Evolutionary conservation across 345 rosid genomes (phyloP).

Genomic region (Sapria himalayana): DNA sequence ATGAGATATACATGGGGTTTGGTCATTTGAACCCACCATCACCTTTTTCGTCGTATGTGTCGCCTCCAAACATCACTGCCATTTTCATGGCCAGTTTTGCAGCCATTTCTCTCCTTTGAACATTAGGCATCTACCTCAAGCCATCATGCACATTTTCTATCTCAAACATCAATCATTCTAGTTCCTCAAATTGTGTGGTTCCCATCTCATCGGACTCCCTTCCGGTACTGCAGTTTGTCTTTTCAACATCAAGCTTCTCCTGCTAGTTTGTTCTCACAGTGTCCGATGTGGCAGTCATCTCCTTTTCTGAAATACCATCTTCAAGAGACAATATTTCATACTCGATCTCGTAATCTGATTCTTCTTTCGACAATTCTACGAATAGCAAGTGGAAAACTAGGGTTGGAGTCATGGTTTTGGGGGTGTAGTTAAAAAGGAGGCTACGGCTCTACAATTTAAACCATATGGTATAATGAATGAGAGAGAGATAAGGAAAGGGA

Average conservation of each 20-base stretch:
- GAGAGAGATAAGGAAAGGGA: no score
- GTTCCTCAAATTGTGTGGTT: conserved; percentile 47
- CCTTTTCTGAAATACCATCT: conserved; percentile 58
- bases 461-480: no score
- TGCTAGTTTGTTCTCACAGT: conserved; percentile 14
- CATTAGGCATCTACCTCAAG: conserved; percentile 74
- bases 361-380: conserved; percentile 67
- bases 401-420: no score
- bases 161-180: conserved; percentile 83
- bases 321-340: conserved; percentile 62
- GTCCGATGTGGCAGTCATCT: conserved; percentile 11
- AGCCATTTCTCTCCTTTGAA: conserved; percentile 84
- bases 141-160: conserved; percentile 62
- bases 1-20: no score
- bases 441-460: no score
- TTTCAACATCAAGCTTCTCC: no score
- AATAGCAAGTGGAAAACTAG: conserved; percentile 6
- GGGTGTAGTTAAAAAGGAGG: no score
- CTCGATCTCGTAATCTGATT: conserved; percentile 67
- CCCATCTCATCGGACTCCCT: conserved; percentile 18
- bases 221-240: no score
- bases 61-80: conserved; percentile 80
- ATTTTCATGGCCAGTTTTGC: conserved; percentile 72
- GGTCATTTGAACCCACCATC: no score
- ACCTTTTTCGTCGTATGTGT: conserved; percentile 44